Evolutionary conservation across 257 asterid genomes (phyloP).

Genomic region (Solanum verrucosum): DNA sequence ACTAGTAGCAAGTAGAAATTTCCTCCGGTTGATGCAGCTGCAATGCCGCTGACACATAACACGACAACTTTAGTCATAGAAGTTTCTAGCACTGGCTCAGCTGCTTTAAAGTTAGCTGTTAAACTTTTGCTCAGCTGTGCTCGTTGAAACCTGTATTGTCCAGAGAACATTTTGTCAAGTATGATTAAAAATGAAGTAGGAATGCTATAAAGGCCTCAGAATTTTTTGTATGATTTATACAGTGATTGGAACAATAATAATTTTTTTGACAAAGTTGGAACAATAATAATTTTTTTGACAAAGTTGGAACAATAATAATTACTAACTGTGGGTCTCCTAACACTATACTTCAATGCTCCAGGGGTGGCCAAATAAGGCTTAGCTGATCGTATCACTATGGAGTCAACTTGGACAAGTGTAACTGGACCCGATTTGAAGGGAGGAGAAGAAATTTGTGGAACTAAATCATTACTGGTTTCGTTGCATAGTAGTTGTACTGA

Average conservation of each 20-base stretch:
- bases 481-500: background rate
- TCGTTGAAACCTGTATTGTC: constrained; percentile 21
- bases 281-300: background rate
- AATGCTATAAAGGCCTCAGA: background rate
- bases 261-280: background rate
- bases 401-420: background rate
- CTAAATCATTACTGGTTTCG: background rate
- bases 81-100: background rate
- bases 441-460: background rate
- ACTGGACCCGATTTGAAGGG: background rate
- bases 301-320: background rate
- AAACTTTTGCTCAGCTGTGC: constrained; percentile 30
- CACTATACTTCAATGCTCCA: background rate
- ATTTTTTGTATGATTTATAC: background rate
- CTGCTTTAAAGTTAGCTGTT: constrained; percentile 8
- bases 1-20: background rate
- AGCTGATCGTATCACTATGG: background rate
- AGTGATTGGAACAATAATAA: background rate
- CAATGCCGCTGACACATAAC: background rate
- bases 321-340: background rate
- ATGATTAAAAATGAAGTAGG: background rate
- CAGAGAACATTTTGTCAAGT: background rate
- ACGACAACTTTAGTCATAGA: background rate
- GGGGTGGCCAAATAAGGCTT: background rate
- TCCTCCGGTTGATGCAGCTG: background rate